Conservation (phyloP, 345 rosid species). For the Populus alba region DNA sequence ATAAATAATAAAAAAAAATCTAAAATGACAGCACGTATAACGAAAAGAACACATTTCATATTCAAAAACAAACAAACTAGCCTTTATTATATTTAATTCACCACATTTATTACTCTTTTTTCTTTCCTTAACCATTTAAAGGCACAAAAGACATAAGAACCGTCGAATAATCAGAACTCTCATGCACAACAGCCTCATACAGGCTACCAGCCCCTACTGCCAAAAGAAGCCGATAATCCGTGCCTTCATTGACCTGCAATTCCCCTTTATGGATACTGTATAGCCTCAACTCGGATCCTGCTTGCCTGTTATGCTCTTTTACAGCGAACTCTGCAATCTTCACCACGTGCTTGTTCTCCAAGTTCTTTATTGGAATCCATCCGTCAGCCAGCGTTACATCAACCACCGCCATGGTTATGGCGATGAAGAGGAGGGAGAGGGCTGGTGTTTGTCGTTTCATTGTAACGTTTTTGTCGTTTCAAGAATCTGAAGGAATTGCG, state of each 20-base stretch:
- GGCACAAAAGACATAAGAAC: constrained; percentile 44
- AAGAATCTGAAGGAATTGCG: too few species aligned
- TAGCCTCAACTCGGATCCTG: constrained; percentile 23
- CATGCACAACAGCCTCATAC: constrained; percentile 53
- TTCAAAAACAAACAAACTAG: too few species aligned
- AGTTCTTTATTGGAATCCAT: constrained; percentile 49
- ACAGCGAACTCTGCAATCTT: constrained; percentile 55
- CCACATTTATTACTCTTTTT: too few species aligned
- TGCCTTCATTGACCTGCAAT: constrained; percentile 52
- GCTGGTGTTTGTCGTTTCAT: too few species aligned
- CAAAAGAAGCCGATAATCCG: constrained; percentile 41
- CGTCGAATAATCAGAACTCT: constrained; percentile 40
- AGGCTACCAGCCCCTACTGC: constrained; percentile 19
- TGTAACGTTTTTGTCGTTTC: too few species aligned
- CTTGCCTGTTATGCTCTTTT: constrained; percentile 28
- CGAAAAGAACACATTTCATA: too few species aligned
- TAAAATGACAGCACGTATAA: too few species aligned
- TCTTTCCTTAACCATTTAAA: too few species aligned
- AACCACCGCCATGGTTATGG: constrained; percentile 6
- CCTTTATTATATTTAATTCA: too few species aligned
- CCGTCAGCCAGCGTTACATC: constrained; percentile 21
- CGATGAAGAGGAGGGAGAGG: constrained; percentile 5
- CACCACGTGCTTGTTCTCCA: constrained; percentile 36
- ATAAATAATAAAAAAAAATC: too few species aligned
- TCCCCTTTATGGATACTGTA: constrained; percentile 40